A percentile compares a stretch with the other conserved stretches of the same genome.
phyloP scores from a whole-genome alignment of 768 basidiomycete genomes.

The Podaxis sp. region DNA sequence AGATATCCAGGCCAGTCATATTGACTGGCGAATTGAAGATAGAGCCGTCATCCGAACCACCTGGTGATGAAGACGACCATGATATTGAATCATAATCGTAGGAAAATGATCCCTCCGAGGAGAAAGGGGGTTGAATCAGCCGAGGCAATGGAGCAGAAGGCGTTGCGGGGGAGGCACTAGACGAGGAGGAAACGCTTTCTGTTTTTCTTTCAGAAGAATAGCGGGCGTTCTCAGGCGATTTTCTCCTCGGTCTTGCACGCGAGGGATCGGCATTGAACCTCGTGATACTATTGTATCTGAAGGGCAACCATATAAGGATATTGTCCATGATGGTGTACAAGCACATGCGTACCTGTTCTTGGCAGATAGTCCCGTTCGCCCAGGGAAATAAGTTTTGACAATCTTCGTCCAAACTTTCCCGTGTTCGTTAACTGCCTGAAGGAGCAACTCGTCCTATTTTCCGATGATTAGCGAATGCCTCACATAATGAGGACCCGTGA shows the following conservation, averaged over 20 bases:
- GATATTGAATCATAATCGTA: slow-evolving; percentile 23
- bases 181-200: slow-evolving; percentile 42
- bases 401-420: slow-evolving; percentile 66
- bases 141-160: slow-evolving; percentile 26
- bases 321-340: neutral
- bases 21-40: slow-evolving; percentile 23
- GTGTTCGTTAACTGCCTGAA: slow-evolving; percentile 53
- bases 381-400: slow-evolving; percentile 60
- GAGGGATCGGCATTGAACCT: slow-evolving; percentile 43
- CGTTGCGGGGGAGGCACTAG: slow-evolving; percentile 40
- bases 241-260: slow-evolving; percentile 36
- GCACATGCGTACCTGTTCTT: slow-evolving; percentile 49
- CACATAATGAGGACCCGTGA: neutral
- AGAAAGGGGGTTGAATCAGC: slow-evolving; percentile 15
- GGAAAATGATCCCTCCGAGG: slow-evolving; percentile 17
- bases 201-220: slow-evolving; percentile 32
- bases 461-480: slow-evolving; percentile 11
- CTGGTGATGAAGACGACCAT: slow-evolving; percentile 33
- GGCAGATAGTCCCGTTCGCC: slow-evolving; percentile 56
- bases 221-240: slow-evolving; percentile 33
- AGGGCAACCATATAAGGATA: slow-evolving; percentile 11
- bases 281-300: slow-evolving; percentile 54
- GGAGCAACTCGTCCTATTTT: slow-evolving; percentile 49
- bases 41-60: slow-evolving; percentile 29
- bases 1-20: slow-evolving; percentile 11